These are phyloP conservation scores for Pseudopithomyces maydicus DNA, from an alignment of 2,329 filamentous ascomycete species.

Conservation along the genomic window DNA sequence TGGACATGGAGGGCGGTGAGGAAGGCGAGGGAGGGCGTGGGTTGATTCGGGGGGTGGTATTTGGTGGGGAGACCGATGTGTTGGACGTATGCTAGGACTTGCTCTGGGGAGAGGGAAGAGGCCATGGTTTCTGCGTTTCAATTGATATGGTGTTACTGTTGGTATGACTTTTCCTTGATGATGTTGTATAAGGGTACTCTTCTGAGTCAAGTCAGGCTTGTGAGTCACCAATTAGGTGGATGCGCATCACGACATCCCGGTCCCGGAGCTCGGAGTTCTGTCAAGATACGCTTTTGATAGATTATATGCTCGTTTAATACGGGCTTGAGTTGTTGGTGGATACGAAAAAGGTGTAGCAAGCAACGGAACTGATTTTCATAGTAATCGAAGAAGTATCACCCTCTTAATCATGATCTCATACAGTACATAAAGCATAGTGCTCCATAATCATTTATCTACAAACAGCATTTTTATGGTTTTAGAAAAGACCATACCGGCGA, in stretches of 20 bases:
- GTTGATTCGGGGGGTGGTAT: constrained; percentile 16
- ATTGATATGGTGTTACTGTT: neutral
- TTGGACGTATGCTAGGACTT: constrained; percentile 40
- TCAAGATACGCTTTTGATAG: too few species aligned
- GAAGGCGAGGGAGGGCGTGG: constrained; percentile 37
- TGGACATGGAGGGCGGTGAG: constrained; percentile 49
- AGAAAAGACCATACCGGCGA: too few species aligned
- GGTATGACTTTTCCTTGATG: neutral
- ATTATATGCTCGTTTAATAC: too few species aligned
- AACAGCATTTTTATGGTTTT: too few species aligned
- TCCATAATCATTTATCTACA: too few species aligned
- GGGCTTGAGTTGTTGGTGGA: too few species aligned
- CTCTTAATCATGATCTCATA: too few species aligned
- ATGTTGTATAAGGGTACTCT: neutral
- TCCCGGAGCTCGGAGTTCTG: neutral
- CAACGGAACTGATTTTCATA: too few species aligned
- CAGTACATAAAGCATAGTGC: too few species aligned
- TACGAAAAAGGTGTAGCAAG: too few species aligned
- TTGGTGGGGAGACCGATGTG: constrained; percentile 37
- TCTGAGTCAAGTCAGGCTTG: too few species aligned
- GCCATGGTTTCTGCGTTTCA: neutral
- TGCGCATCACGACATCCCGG: neutral
- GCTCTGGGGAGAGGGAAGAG: constrained; percentile 26
- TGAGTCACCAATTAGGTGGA: constrained; percentile 1
- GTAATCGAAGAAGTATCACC: too few species aligned